A percentile compares a stretch with the other conserved stretches of the same genome.
These are phyloP conservation scores for Oryza meyeriana DNA, from an alignment of 176 grass and related monocot genomes.

Conservation along the genomic window DNA sequence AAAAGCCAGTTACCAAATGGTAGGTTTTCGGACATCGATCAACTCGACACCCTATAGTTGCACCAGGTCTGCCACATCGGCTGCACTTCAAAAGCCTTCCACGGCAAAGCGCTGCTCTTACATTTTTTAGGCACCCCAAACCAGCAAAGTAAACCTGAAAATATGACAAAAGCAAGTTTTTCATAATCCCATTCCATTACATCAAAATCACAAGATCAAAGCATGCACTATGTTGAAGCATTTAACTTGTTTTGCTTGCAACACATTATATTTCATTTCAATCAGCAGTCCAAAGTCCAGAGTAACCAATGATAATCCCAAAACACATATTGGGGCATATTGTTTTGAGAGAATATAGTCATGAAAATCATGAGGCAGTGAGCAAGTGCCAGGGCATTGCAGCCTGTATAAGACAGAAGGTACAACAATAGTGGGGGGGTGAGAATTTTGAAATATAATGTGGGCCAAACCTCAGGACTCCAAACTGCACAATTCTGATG, in stretches of 20 bases:
- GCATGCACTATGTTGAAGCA: constrained; percentile 14
- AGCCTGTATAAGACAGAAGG: constrained; percentile 12
- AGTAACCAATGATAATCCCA: constrained; percentile 10
- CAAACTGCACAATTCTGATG: constrained; percentile 98
- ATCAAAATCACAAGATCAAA: constrained; percentile 9
- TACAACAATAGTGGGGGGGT: not conserved
- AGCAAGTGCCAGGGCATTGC: constrained; percentile 6
- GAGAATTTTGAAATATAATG: constrained; percentile 6
- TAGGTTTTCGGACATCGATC: constrained; percentile 95
- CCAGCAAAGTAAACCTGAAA: constrained; percentile 99
- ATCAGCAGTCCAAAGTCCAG: constrained; percentile 9
- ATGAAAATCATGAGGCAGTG: not conserved
- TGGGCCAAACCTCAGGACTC: constrained; percentile 76
- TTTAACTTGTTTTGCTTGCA: not conserved
- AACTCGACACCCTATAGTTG: constrained; percentile 92
- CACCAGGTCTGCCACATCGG: constrained; percentile 88
- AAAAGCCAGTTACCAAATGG: constrained; percentile 74
- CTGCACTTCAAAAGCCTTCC: constrained; percentile 96
- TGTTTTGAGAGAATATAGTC: not conserved
- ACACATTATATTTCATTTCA: constrained; percentile 29
- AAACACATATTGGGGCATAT: not conserved
- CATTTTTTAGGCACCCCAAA: constrained; percentile 87
- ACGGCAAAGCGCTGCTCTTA: constrained; percentile 82
- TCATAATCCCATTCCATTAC: not conserved
- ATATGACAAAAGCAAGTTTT: constrained; percentile 37